Percentiles rank a stretch among this genome's conserved stretches.
These are phyloP conservation scores for Truncatella angustata DNA, from an alignment of 2,329 filamentous ascomycete genomes.

Conservation along the genomic window DNA sequence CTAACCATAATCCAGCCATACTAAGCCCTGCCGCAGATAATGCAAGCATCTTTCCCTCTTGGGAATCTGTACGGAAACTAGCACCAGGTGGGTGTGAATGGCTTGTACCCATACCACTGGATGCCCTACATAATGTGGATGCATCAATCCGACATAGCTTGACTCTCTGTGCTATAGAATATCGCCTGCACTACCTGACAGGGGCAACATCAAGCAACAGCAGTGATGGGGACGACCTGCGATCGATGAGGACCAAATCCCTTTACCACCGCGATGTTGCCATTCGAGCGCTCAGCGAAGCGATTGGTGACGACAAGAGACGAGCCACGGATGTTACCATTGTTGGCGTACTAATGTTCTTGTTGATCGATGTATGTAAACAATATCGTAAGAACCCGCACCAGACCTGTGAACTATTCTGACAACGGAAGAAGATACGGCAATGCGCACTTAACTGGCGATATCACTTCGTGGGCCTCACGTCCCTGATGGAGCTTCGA, in stretches of 20 bases:
- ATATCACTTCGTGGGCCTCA: constrained; percentile 27
- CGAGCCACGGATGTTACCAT: constrained; percentile 23
- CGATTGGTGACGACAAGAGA: constrained; percentile 20
- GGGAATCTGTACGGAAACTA: constrained; percentile 15
- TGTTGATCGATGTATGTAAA: constrained; percentile 26
- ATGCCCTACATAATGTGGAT: constrained; percentile 13
- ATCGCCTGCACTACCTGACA: constrained; percentile 16
- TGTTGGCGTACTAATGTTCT: constrained; percentile 24
- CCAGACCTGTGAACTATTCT: not conserved
- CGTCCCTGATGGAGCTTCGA: constrained; percentile 25
- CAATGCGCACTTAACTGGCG: constrained; percentile 24
- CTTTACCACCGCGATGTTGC: constrained; percentile 17
- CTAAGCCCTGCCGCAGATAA: no score
- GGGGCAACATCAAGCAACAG: not conserved
- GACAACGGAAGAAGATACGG: not conserved
- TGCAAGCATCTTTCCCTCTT: constrained; percentile 1
- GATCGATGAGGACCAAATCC: not conserved
- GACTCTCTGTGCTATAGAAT: constrained; percentile 18
- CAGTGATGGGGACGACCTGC: constrained; percentile 9
- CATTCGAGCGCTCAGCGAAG: constrained; percentile 27
- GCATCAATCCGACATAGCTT: constrained; percentile 16
- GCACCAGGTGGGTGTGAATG: constrained; percentile 10
- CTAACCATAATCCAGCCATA: no score
- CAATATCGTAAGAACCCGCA: not conserved
- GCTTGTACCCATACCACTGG: constrained; percentile 12